These are phyloP conservation scores for Backusella sp. DNA, from an alignment of 192 early-diverging fungal genomes.

Conservation along the genomic window DNA sequence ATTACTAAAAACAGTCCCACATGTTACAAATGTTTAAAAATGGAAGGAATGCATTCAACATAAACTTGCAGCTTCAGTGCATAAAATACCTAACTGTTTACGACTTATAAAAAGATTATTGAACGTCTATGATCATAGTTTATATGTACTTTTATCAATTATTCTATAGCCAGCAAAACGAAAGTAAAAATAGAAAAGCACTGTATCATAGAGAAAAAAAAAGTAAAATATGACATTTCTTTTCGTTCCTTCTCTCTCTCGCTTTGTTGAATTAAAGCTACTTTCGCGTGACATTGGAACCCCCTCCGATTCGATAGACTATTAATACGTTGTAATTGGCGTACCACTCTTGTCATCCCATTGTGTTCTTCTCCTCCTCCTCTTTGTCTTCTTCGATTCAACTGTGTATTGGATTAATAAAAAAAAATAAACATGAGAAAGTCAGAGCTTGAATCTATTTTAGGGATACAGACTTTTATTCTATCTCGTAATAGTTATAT, in stretches of 20 bases:
- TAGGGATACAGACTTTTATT: too few relatives aligned
- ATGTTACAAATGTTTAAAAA: not conserved
- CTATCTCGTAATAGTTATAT: not conserved
- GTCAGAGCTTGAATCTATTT: too few relatives aligned
- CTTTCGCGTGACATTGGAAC: not conserved
- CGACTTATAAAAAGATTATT: too few relatives aligned
- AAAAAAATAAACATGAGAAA: not conserved
- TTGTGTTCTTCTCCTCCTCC: not conserved
- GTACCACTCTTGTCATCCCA: not conserved
- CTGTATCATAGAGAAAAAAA: not conserved
- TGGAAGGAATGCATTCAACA: not conserved
- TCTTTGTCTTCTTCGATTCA: not conserved
- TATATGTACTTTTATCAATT: too few relatives aligned
- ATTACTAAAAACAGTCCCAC: not conserved
- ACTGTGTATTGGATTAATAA: too few relatives aligned
- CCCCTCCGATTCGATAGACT: not conserved
- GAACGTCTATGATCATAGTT: too few relatives aligned
- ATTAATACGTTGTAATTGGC: not conserved
- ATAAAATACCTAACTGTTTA: too few relatives aligned
- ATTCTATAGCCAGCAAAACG: too few relatives aligned
- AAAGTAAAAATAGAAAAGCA: not conserved
- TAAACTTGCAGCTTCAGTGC: not conserved
- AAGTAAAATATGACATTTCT: not conserved
- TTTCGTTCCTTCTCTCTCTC: not conserved
- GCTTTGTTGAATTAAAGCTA: not conserved